A percentile compares a stretch with the other conserved stretches of the same genome.
Evolutionary conservation across 495 filamentous ascomycete genomes (phyloP).

Genomic region (Hyaloscypha variabilis): DNA sequence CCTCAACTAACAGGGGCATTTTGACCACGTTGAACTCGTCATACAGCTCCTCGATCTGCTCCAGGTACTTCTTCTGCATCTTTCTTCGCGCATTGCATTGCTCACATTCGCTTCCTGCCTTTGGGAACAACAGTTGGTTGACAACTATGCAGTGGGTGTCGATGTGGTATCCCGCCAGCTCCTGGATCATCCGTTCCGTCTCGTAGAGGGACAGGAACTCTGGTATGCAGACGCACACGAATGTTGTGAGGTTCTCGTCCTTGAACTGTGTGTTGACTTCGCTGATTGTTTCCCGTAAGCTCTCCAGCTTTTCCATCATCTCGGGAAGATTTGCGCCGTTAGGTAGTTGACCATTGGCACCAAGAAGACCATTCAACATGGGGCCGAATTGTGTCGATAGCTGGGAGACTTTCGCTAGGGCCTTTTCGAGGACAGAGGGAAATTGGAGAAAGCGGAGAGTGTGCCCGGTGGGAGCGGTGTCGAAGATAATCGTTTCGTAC

Average conservation of each 20-base stretch:
- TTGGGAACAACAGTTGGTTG: conserved; percentile 95
- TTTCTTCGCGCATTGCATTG: conserved; percentile 93
- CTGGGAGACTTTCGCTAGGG: conserved; percentile 93
- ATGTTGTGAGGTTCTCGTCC: conserved; percentile 92
- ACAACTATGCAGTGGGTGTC: conserved; percentile 98
- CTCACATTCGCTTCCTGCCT: conserved; percentile 81
- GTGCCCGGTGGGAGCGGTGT: conserved; percentile 98
- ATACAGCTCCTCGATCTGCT: conserved; percentile 98
- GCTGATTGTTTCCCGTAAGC: conserved; percentile 84
- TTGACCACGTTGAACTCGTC: conserved; percentile 99
- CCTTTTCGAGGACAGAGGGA: conserved; percentile 97
- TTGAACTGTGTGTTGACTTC: conserved; percentile 99
- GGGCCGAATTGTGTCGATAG: conserved; percentile 93
- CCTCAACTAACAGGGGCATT: conserved; percentile 94
- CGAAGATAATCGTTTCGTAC: conserved; percentile 98
- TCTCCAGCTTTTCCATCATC: conserved; percentile 91
- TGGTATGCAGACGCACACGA: conserved; percentile 97
- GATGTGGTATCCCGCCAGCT: conserved; percentile 89
- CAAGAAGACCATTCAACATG: conserved; percentile 91
- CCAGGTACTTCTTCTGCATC: conserved; percentile 99
- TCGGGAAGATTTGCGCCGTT: conserved; percentile 90
- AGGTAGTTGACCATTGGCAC: conserved; percentile 77
- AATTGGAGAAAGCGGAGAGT: conserved; percentile 99
- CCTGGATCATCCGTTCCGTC: conserved; percentile 99
- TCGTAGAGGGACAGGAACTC: conserved; percentile 98